Evolutionary conservation across 306 rosid genomes (phyloP), one percentile per base, ranked within the genome.

Genomic region (Rosa chinensis): DNA sequence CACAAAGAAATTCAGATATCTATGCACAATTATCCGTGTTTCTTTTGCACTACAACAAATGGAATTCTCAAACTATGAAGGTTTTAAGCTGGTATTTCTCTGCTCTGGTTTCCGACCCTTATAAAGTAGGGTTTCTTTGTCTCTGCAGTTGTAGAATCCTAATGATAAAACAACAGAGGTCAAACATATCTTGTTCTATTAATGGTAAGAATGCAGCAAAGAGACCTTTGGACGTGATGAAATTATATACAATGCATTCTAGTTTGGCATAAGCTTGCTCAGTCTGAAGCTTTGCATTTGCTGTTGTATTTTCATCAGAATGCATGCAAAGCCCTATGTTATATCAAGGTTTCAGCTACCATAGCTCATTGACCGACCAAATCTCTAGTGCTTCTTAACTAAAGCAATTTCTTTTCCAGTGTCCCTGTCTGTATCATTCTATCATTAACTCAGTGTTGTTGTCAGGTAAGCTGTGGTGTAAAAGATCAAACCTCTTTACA

Each of bases 11-110:
- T 82, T 85, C 82, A 68, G 62, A 55, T 72, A 50, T 79, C 84
- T 85, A n/a, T 79, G 86, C 77, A 84, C 84, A 49, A 79, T 82
- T 35, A 4, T 85, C 78, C 80, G 86, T 37, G 39, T 82, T 8
- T 82, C 84, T 56, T 78, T 73, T 37, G 86, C 84, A 47, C 52
- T 79, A 21, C 78, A 80, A 77, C 78, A 71, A 17, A 43, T 52
- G 64, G 58, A 77, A 20, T 42, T 55, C 55, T 85, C 80, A 10
- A 2, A 64, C 42, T 44, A 43, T 39, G 73, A 72, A 75, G 82
- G 72, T 68, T 66, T 72, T 56, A 73, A 78, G 53, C 64, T 78
- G 87, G 84, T 84, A 80, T 40, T 16, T 69, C 17, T 40, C 52
- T n/a, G 43, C 44, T 70, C 59, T 39, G 44, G 39, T 12, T 70